Evolutionary conservation across 1,284 basidiomycete genomes (phyloP), one percentile per base, ranked within the genome.

Genomic region (Naganishia liquefaciens): DNA sequence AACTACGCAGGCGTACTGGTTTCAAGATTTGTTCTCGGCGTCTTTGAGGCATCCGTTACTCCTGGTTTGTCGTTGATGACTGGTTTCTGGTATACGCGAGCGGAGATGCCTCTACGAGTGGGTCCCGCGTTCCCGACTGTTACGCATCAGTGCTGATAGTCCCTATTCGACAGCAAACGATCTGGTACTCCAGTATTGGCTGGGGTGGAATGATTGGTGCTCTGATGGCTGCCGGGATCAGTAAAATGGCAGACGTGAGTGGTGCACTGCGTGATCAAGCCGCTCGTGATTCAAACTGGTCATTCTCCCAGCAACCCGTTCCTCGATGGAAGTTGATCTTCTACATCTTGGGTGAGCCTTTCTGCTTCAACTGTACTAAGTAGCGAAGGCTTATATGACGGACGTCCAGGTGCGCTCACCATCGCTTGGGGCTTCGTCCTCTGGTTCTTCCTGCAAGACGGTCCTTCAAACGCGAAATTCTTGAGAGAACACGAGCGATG

Each of bases 201-300:
- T 74, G 71, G 70, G 76, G 76, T 46, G 76, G 76, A 6, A 76
- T 77, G 72, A 73, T 76, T 52, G 76, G 76, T 39, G 54, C 70
- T 23, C 65, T 76, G 40, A 76, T 77, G 74, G 75, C 75, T 10
- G 75, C 75, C 4, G 76, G 74, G 46, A 75, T 76, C 66, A 63
- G 66, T 19, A 70, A 69, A 52, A 60, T 60, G 55, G 39, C 30
- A 10, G 54, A 55, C 30, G 54, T 57, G 42, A 57, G 47, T 50
- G 3, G n/a, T 17, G 23, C 25, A 7, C 10, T n/a, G 27, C n/a
- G 44, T 46, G 19, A 15, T 15, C 23, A 21, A 52, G 30, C 7
- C 28, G 49, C 13, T 10, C n/a, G 19, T 30, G 61, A 64, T 33
- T 28, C 30, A 28, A 47, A 17, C 46, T 40, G 6, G 28, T 28